phyloP scores from a whole-genome alignment of 257 asterid species.

The Haberlea rhodopensis region DNA sequence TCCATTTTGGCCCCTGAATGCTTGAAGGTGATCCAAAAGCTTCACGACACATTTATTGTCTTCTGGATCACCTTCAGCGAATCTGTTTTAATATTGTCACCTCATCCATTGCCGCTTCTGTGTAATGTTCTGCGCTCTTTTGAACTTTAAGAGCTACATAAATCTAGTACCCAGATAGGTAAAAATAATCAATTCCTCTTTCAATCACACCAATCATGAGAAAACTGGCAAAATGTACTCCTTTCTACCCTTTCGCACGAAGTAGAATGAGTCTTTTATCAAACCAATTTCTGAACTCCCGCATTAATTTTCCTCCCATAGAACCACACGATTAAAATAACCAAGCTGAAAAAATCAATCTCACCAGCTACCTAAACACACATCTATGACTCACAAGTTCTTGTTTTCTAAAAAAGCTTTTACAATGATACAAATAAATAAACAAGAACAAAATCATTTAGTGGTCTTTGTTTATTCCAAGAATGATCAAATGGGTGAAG shows the following conservation, averaged over 20 bases:
- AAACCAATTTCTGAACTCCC: background rate
- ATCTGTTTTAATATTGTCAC: conserved; percentile 79
- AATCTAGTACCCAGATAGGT: conserved; percentile 39
- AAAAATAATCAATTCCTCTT: conserved; percentile 9
- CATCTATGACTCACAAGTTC: background rate
- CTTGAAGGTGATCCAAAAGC: no score
- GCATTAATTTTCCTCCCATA: background rate
- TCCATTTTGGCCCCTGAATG: no score
- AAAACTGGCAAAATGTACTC: conserved; percentile 4
- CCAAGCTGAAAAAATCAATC: background rate
- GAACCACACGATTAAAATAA: conserved; percentile 1
- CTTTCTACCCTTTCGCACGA: no score
- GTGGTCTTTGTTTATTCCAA: background rate
- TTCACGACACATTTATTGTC: no score
- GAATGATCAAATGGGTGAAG: background rate
- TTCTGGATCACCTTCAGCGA: no score
- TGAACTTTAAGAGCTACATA: conserved; percentile 89
- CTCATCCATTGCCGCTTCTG: conserved; percentile 98
- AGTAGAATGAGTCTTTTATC: background rate
- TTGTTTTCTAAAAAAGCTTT: background rate
- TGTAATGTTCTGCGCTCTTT: conserved; percentile 90
- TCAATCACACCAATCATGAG: conserved; percentile 1
- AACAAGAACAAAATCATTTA: conserved; percentile 5
- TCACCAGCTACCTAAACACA: background rate
- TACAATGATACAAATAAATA: no score